Evolutionary conservation across 2,329 filamentous ascomycete species (phyloP), one percentile per base, ranked within the genome.

Genomic region (Fusarium concolor): DNA sequence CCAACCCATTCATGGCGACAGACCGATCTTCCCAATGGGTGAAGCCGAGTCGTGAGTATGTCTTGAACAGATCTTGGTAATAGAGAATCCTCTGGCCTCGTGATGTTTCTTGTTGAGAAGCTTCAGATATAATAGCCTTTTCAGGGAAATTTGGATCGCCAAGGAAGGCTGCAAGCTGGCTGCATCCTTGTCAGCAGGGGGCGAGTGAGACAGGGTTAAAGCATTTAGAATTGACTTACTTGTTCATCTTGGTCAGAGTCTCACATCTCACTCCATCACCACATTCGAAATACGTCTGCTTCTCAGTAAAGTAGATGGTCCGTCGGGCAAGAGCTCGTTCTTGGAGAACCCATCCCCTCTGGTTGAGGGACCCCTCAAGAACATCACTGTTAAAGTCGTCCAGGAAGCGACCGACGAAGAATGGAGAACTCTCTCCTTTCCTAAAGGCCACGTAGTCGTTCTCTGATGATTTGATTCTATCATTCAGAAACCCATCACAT

Each of bases 81-180:
- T 45, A 53, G 1, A 62, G 44, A 5, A 64, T 64, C 18, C 33
- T 37, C 4, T 43, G 33, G 0, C 44, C 61, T 6, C 38, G 26
- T 18, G 43, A 46, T 0, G 37, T 55, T 17, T 59, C 43, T 15
- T 47, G 49, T 3, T 39, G 45, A 14, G 55, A 29, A 17, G 28
- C 20, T 7, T 22, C 11, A 1, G 47, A 57, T 12, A 22, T 18
- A 10, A 55, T 55, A 10, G 56, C 56, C 11, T 47, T 42, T 10
- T 61, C 31, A 2, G 56, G 60, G 2, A 64, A 64, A 17, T 64
- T 62, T 8, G 56, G 39, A 2, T 64, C 61, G 3, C 56, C 61
- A 10, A 64, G 11, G 9, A 64, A 61, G 2, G 50, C 44, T 1
- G 56, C 61, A 5, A 47, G 44, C 2, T 62, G 49, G 15, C 61